A percentile compares a stretch with the other conserved stretches of the same genome.
These are phyloP conservation scores for Fusarium citri DNA, from an alignment of 2,329 filamentous ascomycete genomes.

Conservation along the genomic window DNA sequence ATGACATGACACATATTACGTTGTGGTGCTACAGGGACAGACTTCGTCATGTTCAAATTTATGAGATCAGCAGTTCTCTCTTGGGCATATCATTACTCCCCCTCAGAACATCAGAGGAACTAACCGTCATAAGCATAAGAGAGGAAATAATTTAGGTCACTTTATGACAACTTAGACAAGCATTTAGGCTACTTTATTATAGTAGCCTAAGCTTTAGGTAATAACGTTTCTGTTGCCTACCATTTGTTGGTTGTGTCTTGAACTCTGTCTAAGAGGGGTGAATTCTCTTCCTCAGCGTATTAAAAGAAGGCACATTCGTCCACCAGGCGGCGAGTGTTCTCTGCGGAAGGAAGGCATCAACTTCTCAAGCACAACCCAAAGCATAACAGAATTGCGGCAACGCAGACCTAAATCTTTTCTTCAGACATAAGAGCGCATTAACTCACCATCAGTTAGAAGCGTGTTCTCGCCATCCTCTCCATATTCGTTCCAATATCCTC, in stretches of 20 bases:
- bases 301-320: not conserved
- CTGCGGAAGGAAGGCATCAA: not conserved
- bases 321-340: not conserved
- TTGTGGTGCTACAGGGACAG: not conserved
- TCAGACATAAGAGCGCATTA: not conserved
- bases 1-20: not conserved
- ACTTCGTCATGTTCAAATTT: not conserved
- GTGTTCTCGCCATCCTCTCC: not conserved
- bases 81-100: not conserved
- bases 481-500: conserved; percentile 6
- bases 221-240: not conserved
- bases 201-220: not conserved
- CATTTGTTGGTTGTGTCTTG: fast-evolving
- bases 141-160: not conserved
- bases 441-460: not conserved
- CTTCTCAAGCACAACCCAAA: not conserved
- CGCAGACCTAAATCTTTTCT: not conserved
- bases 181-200: not conserved
- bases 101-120: not conserved
- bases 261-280: not conserved
- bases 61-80: not conserved
- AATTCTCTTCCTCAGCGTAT: not conserved
- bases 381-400: not conserved
- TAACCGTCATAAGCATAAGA: not conserved
- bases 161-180: not conserved